phyloP scores from a whole-genome alignment of 768 basidiomycete species.

The Pholiota conissans region DNA sequence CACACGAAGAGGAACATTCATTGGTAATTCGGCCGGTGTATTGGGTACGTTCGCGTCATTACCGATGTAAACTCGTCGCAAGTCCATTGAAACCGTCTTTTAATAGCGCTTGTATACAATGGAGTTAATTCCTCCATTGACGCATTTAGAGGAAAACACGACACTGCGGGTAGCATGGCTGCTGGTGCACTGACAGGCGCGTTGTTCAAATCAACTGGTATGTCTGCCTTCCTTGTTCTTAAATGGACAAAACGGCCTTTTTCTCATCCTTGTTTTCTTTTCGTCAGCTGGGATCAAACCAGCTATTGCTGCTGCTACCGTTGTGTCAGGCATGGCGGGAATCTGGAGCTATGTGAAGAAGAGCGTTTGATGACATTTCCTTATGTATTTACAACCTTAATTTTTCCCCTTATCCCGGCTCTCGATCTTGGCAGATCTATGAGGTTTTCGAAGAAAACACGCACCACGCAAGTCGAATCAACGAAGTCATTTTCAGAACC shows the following conservation, averaged over 20 bases:
- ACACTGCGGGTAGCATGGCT: constrained; percentile 86
- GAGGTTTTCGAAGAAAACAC: constrained; percentile 39
- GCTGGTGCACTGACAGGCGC: constrained; percentile 91
- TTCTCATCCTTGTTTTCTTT: constrained; percentile 38
- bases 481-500: constrained; percentile 25
- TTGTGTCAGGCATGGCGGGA: constrained; percentile 89
- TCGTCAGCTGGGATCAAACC: constrained; percentile 87
- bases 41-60: constrained; percentile 69
- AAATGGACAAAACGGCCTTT: constrained; percentile 19
- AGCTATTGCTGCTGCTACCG: constrained; percentile 83
- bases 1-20: constrained; percentile 94
- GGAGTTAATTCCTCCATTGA: constrained; percentile 95
- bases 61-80: constrained; percentile 26
- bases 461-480: constrained; percentile 21
- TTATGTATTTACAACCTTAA: constrained; percentile 54
- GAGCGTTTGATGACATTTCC: constrained; percentile 64
- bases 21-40: constrained; percentile 98
- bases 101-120: constrained; percentile 92
- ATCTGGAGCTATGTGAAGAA: constrained; percentile 95
- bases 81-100: constrained; percentile 39
- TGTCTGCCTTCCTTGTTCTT: constrained; percentile 42
- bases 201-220: constrained; percentile 93
- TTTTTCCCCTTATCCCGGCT: constrained; percentile 43
- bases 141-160: constrained; percentile 85
- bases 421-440: constrained; percentile 43